Conservation (phyloP, 2,329 filamentous ascomycete species). For the Pyricularia sp. region DNA sequence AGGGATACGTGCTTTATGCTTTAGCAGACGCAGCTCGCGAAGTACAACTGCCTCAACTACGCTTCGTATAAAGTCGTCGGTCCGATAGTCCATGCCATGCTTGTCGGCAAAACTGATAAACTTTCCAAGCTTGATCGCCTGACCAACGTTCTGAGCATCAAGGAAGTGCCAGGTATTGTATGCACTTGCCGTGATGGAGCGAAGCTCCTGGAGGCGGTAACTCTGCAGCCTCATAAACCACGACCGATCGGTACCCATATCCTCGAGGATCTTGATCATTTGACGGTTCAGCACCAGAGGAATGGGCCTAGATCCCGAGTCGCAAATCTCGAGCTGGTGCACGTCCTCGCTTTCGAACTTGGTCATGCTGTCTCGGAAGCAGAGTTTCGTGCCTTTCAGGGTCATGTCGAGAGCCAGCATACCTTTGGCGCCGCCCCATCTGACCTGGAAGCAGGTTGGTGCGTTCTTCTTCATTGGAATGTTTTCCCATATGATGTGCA, state of each 20-base stretch:
- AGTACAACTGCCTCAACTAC: slow-evolving; percentile 62
- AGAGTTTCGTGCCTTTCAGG: slow-evolving; percentile 47
- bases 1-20: slow-evolving; percentile 69
- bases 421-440: slow-evolving; percentile 66
- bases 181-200: slow-evolving; percentile 45
- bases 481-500: slow-evolving; percentile 48
- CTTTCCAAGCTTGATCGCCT: slow-evolving; percentile 47
- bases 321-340: slow-evolving; percentile 61
- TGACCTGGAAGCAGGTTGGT: slow-evolving; percentile 66
- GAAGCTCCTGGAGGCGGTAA: slow-evolving; percentile 50
- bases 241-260: slow-evolving; percentile 48
- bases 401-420: slow-evolving; percentile 63
- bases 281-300: slow-evolving; percentile 67
- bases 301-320: slow-evolving; percentile 56
- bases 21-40: slow-evolving; percentile 62
- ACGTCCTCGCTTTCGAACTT: slow-evolving; percentile 57
- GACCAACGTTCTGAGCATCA: slow-evolving; percentile 50
- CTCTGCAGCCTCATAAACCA: slow-evolving; percentile 60
- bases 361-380: slow-evolving; percentile 64
- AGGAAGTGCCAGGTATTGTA: slow-evolving; percentile 59
- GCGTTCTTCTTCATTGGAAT: slow-evolving; percentile 36
- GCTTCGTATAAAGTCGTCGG: slow-evolving; percentile 60
- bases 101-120: slow-evolving; percentile 51
- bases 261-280: slow-evolving; percentile 79
- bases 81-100: slow-evolving; percentile 54